Base-by-base conservation (phyloP, 371 early-diverging fungal genomes). In the Apophysomyces variabilis region DNA sequence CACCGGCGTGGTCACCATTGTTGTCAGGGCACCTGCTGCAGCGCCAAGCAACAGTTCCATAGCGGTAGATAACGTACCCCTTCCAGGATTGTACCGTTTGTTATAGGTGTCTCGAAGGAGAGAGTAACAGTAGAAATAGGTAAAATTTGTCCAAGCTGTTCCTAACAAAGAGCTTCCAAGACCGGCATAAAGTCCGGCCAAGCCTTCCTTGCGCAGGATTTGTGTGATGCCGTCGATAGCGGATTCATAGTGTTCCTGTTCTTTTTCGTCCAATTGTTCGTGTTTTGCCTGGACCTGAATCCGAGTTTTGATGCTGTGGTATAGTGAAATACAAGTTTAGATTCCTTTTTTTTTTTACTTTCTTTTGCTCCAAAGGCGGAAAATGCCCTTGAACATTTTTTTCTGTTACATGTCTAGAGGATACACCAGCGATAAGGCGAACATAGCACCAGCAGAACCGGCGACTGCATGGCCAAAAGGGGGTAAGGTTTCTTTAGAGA, bases 61-160 rank as follows among this genome's bases (percentile, higher is more conserved):
- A 5, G 85, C 81, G 5, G 93, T 93, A 4, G 91, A 86, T 26
- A 91, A 73, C 43, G 80, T 77, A 8, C 73, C 72, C 13, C 66
- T 68, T 26, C 54, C 39, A 5, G 74, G 73, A 35, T 77, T 74
- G 58, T 61, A 63, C 18, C 70, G 72, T 60, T 76, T 73, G 68
- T 85, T 82, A 69, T 90, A 88, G 1, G 72, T 66, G 16, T 83
- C 73, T 66, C 95, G 91, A 61, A 96, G 77, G 35, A 88, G 80
- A 41, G 91, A 89, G 82, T 96, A 96, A 69, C 93, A 95, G 84
- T 95, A 97, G 76, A 97, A 98, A 74, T 98, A 98, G 32, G 95
- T 92, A 72, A 97, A 97, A 62, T 92, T 93, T 71, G 92, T 93
- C 54, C 91, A 88, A 26, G 89, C 91, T 13, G 96, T 96, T 61